Conservation (phyloP, 1,139 yeast genomes). For the Groenewaldozyma sp. region DNA sequence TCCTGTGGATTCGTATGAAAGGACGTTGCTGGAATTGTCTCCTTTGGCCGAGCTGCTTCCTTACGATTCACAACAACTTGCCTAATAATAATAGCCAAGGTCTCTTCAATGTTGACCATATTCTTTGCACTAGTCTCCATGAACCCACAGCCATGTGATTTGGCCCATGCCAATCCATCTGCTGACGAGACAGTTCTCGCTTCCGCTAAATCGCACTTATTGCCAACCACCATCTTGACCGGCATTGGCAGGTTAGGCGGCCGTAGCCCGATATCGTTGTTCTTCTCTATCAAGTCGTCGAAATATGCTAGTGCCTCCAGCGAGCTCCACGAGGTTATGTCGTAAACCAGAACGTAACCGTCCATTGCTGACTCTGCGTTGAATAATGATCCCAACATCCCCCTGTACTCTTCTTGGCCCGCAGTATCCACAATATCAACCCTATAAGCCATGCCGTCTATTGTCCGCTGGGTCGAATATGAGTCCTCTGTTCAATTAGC, state of each 20-base stretch:
- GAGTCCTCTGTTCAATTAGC: constrained; percentile 24
- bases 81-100: constrained; percentile 63
- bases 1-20: neutral
- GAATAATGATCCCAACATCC: constrained; percentile 43
- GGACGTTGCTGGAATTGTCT: constrained; percentile 1
- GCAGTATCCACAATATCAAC: constrained; percentile 32
- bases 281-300: constrained; percentile 77
- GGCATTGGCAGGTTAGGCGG: constrained; percentile 19
- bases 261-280: constrained; percentile 40
- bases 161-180: constrained; percentile 74
- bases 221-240: constrained; percentile 29
- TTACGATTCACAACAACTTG: constrained; percentile 32
- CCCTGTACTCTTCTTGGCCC: constrained; percentile 33
- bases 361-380: constrained; percentile 79
- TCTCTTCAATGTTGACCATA: constrained; percentile 82
- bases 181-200: constrained; percentile 74
- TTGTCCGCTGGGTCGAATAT: constrained; percentile 27
- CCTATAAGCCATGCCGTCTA: constrained; percentile 25
- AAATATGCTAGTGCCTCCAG: constrained; percentile 74
- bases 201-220: constrained; percentile 52
- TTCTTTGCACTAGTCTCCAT: constrained; percentile 87
- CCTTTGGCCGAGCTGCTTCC: constrained; percentile 5
- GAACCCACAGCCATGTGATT: constrained; percentile 64
- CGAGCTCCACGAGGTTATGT: constrained; percentile 73
- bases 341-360: constrained; percentile 79